Evolutionary conservation across 2,329 filamentous ascomycete genomes (phyloP).

Genomic region (Cryphonectria naterciae): DNA sequence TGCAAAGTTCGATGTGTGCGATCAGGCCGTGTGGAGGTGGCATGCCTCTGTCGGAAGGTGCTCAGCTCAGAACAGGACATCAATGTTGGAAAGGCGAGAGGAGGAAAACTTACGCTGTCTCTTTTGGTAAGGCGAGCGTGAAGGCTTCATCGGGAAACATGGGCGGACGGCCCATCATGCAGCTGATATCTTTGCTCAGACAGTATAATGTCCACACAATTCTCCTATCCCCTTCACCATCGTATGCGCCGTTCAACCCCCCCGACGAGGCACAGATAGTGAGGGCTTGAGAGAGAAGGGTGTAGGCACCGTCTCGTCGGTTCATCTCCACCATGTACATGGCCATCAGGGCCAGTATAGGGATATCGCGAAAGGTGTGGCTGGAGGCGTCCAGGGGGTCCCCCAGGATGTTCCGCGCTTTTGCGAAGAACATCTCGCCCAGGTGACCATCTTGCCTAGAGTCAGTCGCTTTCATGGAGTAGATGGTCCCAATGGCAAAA

Average conservation of each 20-base stretch:
- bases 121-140: conserved; percentile 45
- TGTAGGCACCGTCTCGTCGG: conserved; percentile 52
- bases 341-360: conserved; percentile 51
- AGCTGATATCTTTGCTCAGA: conserved; percentile 53
- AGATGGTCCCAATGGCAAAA: conserved; percentile 46
- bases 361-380: conserved; percentile 48
- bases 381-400: conserved; percentile 51
- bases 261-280: conserved; percentile 54
- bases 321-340: conserved; percentile 55
- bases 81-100: conserved; percentile 12
- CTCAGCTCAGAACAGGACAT: conserved; percentile 4
- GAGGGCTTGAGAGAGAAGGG: conserved; percentile 52
- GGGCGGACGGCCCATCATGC: conserved; percentile 54
- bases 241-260: conserved; percentile 47
- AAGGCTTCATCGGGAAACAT: conserved; percentile 53
- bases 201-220: conserved; percentile 58
- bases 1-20: conserved; percentile 51
- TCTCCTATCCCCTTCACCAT: conserved; percentile 49
- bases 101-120: conserved; percentile 44
- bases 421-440: conserved; percentile 50
- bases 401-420: conserved; percentile 48
- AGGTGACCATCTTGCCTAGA: conserved; percentile 39
- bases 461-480: conserved; percentile 37
- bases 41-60: conserved; percentile 41
- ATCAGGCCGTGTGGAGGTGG: conserved; percentile 49